Conservation (phyloP, 192 early-diverging fungal species). For the Backusella macrospora region DNA sequence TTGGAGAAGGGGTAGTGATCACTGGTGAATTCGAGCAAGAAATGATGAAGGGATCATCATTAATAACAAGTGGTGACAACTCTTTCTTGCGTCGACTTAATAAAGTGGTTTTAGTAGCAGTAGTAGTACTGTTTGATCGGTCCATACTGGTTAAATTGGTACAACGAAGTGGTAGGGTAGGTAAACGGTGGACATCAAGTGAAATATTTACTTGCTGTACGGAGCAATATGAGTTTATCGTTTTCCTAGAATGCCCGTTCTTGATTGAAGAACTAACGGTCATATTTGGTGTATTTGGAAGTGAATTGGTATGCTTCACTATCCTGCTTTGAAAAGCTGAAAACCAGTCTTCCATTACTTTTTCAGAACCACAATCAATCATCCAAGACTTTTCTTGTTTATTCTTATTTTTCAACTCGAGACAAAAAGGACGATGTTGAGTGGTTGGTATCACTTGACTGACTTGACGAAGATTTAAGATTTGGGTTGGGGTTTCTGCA, state of each 20-base stretch:
- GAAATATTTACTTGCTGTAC: background rate
- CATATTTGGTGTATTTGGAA: background rate
- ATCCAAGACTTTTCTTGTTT: constrained; percentile 21
- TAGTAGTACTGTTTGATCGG: background rate
- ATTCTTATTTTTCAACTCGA: constrained; percentile 3
- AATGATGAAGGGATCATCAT: background rate
- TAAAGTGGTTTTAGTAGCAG: too few relatives aligned
- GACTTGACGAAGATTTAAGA: constrained; percentile 19
- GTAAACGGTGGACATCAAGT: background rate
- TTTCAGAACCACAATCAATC: constrained; percentile 26
- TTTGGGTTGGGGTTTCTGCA: constrained; percentile 13
- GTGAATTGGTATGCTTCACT: background rate
- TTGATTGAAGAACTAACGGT: too few relatives aligned
- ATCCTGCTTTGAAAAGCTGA: constrained; percentile 15
- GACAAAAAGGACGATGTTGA: constrained; percentile 10
- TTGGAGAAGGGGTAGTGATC: background rate
- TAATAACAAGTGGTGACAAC: constrained; percentile 13
- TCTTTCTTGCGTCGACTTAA: constrained; percentile 2
- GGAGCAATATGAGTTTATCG: background rate
- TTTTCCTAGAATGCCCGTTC: background rate
- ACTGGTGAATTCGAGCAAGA: background rate
- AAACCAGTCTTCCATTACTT: constrained; percentile 18
- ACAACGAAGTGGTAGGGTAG: constrained; percentile 10
- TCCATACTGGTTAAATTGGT: background rate
- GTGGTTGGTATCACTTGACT: constrained; percentile 16